Evolutionary conservation across 306 rosid genomes (phyloP), one percentile per base, ranked within the genome.

Genomic region (Pyrus bretschneideri): DNA sequence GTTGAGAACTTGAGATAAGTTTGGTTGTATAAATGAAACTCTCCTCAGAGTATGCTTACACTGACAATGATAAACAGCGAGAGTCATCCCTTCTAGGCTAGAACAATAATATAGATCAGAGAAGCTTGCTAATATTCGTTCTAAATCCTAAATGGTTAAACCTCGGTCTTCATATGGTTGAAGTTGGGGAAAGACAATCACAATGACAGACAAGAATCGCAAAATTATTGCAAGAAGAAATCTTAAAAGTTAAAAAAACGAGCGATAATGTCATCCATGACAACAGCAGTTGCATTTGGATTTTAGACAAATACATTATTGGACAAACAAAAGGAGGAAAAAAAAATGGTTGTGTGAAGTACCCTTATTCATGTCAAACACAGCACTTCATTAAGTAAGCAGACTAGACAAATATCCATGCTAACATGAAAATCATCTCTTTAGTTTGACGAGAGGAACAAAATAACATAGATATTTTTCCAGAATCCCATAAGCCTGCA

Each of bases 281-380:
- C 64, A 78, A 81, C 67, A 74, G 83, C 76, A 13, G 73, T 78
- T 74, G 71, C 74, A 55, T 80, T 81, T 80, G 79, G 79, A 73
- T 65, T 82, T 75, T 71, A 60, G 66, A 76, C 57, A 76, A 31
- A 88, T 59, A 78, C 66, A 54, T 70, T 70, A 71, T 71, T 65
- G 25, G 42, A 63, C 35, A 52, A 44, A 78, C 64, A 76, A 72
- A 79, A 25, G 33, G 78, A 27, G 45, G 1, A 38, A 42, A 40
- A 40, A 52, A 61, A 60, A 83, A 80, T 71, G 83, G 68, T 65
- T 83, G 81, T 49, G 23, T 70, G 80, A 79, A 72, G 70, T 52
- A 85, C 63, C 69, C 76, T 78, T 90, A 86, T 83, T 86, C 72
- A 81, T 73, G 60, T 74, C 78, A 75, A 76, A 78, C 79, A 79